Base-by-base conservation (phyloP, 371 early-diverging fungal genomes). In the Mortierella sp. region DNA sequence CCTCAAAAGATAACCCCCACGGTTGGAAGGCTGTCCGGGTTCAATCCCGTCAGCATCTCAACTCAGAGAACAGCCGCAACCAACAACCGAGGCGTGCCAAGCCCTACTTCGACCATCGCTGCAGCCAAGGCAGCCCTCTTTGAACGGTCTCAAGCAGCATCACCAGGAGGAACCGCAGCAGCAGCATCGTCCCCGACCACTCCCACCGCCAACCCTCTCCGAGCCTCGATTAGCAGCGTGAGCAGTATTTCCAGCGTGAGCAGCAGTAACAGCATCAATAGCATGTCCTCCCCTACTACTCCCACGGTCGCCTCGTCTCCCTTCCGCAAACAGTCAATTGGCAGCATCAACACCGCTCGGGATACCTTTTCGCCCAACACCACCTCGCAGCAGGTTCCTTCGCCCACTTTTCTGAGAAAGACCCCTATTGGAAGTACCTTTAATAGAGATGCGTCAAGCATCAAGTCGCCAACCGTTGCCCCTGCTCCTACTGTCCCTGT, bases 81-180 rank as follows among this genome's bases (percentile, higher is more conserved):
- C 6, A 46, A 19, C 26, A 55, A 26, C 48, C 72, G 55, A 48
- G 50, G 40, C 31, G 55, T 54, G 5, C 53, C 72, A 51, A 70
- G 57, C 44, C 40, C 54, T 43, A 67, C 64, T 8, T 80, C 80
- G 34, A 48, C 80, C 2, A 75, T 75, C 34, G 76, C 76, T 57
- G 75, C 75, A 28, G 79, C 79, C n/a, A 80, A 67, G 40, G 80
- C 80, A 1, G 80, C 75, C 8, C 67, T 80, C 40, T 80, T 80
- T 75, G 75, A 75, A 31, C 40, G 72, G 2, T 51, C 75, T 9
- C 74, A 69, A 6, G 72, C 71, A 40, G 75, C 72, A 40, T 64
- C 80, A 50, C 13, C 48, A 48, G 48, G 48, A 48, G 48, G 48
- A 14, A 16, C 16, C 3, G 50, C 16, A 50, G 16, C 50, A 50